These are phyloP conservation scores for Sphagnum tenellum DNA, from an alignment of 225 moss, liverwort and hornwort species.

Conservation along the genomic window DNA sequence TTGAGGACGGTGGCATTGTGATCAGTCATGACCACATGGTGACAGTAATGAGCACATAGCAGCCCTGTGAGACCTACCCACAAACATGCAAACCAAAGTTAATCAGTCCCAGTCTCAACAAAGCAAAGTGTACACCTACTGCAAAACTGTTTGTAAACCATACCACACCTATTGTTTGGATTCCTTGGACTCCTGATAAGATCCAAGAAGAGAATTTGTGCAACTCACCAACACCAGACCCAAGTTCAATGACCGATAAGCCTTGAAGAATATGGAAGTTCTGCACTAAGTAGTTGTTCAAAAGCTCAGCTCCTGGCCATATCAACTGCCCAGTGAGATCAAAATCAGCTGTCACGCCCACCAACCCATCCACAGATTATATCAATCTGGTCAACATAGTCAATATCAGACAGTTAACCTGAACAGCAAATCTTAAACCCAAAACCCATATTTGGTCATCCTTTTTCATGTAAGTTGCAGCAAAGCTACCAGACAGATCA, in stretches of 20 bases:
- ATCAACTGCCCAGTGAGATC: slow-evolving; percentile 93
- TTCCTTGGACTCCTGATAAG: neutral
- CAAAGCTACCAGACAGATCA: too few species aligned
- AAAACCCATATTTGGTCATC: too few species aligned
- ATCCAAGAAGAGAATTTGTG: neutral
- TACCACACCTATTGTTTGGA: too few species aligned
- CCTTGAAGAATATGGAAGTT: slow-evolving; percentile 27
- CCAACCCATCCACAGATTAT: neutral
- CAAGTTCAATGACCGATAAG: slow-evolving; percentile 66
- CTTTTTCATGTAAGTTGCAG: too few species aligned
- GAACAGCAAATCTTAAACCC: too few species aligned
- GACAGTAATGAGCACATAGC: slow-evolving; percentile 72
- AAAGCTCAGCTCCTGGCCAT: slow-evolving; percentile 84
- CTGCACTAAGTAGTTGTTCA: slow-evolving; percentile 58
- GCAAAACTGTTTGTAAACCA: too few species aligned
- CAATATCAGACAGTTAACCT: too few species aligned
- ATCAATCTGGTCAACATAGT: too few species aligned
- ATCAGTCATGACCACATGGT: slow-evolving; percentile 80
- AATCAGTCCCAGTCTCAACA: slow-evolving; percentile 25
- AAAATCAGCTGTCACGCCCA: slow-evolving; percentile 64
- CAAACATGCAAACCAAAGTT: slow-evolving; percentile 86
- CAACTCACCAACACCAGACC: slow-evolving; percentile 74
- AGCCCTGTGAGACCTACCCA: slow-evolving; percentile 86
- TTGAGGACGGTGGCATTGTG: slow-evolving; percentile 75
- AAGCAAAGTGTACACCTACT: too few species aligned